These are phyloP conservation scores for Fragaria iinumae DNA, from an alignment of 306 rosid genomes.

Conservation along the genomic window DNA sequence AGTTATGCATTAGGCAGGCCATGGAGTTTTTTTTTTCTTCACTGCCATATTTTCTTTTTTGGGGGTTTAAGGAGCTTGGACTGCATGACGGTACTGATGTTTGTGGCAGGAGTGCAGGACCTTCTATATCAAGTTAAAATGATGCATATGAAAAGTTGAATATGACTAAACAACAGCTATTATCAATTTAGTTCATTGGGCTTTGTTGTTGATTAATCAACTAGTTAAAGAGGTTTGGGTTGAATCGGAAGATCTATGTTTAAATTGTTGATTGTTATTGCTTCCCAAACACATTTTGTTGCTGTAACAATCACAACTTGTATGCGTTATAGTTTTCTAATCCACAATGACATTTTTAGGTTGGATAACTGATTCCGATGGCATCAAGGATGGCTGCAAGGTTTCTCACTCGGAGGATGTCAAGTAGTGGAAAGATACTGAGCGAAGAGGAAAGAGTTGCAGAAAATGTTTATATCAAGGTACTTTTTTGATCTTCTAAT, in stretches of 20 bases:
- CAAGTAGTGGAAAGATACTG: slow-evolving; percentile 65
- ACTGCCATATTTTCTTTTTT: background rate
- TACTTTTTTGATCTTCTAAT: background rate
- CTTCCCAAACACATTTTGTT: background rate
- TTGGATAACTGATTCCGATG: slow-evolving; percentile 42
- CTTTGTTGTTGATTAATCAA: background rate
- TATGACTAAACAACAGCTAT: background rate
- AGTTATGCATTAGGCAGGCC: background rate
- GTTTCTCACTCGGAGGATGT: slow-evolving; percentile 59
- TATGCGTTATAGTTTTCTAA: background rate
- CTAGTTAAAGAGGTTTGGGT: background rate
- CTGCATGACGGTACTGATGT: background rate
- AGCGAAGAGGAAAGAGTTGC: slow-evolving; percentile 88
- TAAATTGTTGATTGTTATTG: background rate
- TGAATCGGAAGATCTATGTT: background rate
- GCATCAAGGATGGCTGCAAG: slow-evolving; percentile 57
- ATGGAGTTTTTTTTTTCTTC: background rate
- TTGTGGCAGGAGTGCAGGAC: background rate
- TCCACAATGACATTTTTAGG: slow-evolving; percentile 18
- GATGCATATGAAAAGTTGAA: background rate
- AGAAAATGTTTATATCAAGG: slow-evolving; percentile 79
- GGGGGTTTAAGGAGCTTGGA: background rate
- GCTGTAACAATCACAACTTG: background rate
- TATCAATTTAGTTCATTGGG: background rate
- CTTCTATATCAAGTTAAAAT: background rate